These are phyloP conservation scores for Paraphoma sp. DNA, from an alignment of 2,329 filamentous ascomycete species.

Conservation along the genomic window DNA sequence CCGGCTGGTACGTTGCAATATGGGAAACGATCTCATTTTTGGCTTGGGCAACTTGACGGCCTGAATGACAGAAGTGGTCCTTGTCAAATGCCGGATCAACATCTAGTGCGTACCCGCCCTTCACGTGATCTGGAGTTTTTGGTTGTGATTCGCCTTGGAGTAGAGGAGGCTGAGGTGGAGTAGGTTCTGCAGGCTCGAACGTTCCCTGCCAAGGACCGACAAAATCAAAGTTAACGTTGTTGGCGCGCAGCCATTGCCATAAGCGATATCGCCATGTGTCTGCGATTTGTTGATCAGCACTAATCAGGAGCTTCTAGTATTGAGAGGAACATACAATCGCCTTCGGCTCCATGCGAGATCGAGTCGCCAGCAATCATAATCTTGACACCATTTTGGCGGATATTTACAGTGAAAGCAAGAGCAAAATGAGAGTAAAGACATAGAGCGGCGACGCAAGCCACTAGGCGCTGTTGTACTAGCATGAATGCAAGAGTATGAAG, in stretches of 20 bases:
- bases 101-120: constrained; percentile 2
- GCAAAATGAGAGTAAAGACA: background rate
- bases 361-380: constrained; percentile 10
- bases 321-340: background rate
- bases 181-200: background rate
- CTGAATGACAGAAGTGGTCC: constrained; percentile 7
- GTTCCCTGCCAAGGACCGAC: constrained; percentile 8
- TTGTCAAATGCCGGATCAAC: constrained; percentile 1
- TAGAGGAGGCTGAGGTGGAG: constrained; percentile 1
- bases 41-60: constrained; percentile 6
- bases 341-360: constrained; percentile 9
- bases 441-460: background rate
- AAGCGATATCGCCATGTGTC: constrained; percentile 9
- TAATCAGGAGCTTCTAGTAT: background rate
- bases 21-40: constrained; percentile 2
- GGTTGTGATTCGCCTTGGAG: constrained; percentile 1
- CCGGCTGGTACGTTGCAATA: constrained; percentile 10
- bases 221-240: constrained; percentile 6
- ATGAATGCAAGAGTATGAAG: background rate
- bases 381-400: constrained; percentile 7
- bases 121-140: background rate
- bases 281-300: background rate
- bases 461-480: background rate
- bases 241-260: constrained; percentile 6
- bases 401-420: background rate